phyloP scores from a whole-genome alignment of 768 basidiomycete genomes.

The Postia placenta region DNA sequence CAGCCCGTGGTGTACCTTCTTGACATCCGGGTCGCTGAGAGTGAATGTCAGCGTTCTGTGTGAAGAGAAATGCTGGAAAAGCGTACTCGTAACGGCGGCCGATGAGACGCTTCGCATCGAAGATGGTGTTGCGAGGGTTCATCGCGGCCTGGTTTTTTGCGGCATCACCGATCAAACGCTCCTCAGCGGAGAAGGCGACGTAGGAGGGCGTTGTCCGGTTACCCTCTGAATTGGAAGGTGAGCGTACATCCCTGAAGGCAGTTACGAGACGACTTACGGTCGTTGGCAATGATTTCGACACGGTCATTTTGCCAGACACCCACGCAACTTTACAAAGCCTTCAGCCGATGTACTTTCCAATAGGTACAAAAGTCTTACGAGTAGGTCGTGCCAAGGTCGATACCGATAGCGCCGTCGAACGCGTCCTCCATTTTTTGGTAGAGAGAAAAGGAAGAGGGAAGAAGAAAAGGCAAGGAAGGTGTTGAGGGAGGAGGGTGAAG shows the following conservation, averaged over 20 bases:
- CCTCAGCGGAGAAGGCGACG: slow-evolving; percentile 94
- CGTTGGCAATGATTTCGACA: slow-evolving; percentile 98
- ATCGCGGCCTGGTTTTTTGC: slow-evolving; percentile 99
- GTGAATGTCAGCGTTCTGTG: neutral
- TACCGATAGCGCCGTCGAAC: slow-evolving; percentile 96
- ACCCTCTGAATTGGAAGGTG: slow-evolving; percentile 58
- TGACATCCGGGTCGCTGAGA: slow-evolving; percentile 78
- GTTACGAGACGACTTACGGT: slow-evolving; percentile 55
- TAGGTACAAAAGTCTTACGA: slow-evolving; percentile 46
- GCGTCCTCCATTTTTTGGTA: slow-evolving; percentile 77
- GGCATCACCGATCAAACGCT: slow-evolving; percentile 98
- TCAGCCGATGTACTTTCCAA: slow-evolving; percentile 11
- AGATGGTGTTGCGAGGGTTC: slow-evolving; percentile 99
- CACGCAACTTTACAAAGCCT: slow-evolving; percentile 63
- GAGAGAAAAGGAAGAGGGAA: slow-evolving; percentile 28
- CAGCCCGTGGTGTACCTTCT: slow-evolving; percentile 55
- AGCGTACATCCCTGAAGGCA: neutral
- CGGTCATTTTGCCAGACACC: slow-evolving; percentile 99
- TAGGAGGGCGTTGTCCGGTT: slow-evolving; percentile 99
- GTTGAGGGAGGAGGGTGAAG: slow-evolving; percentile 15
- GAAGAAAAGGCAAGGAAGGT: slow-evolving; percentile 15
- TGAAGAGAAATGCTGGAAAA: neutral
- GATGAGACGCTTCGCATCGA: slow-evolving; percentile 98
- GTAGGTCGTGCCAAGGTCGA: slow-evolving; percentile 97
- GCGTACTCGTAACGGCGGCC: slow-evolving; percentile 92